A percentile compares a stretch with the other conserved stretches of the same genome.
Evolutionary conservation across 768 basidiomycete genomes (phyloP).

Genomic region (Candolleomyces eurysporus): DNA sequence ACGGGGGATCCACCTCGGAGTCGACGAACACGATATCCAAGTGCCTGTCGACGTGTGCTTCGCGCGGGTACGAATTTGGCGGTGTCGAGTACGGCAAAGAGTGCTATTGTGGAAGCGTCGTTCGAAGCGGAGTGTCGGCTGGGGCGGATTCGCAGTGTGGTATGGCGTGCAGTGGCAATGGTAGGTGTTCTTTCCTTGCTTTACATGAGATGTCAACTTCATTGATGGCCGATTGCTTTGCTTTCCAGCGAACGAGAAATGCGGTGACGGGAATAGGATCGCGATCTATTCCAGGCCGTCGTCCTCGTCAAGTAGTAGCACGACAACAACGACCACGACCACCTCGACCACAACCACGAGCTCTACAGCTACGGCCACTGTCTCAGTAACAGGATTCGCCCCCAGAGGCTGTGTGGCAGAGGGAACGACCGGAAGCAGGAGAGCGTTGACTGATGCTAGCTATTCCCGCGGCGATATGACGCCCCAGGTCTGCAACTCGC

Average conservation of each 20-base stretch:
- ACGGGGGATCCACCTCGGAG: not conserved
- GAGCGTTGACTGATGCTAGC: slow-evolving; percentile 23
- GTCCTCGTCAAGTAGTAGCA: not conserved
- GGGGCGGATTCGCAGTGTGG: slow-evolving; percentile 26
- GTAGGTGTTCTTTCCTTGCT: slow-evolving; percentile 15
- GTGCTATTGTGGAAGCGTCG: slow-evolving; percentile 28
- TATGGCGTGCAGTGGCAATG: slow-evolving; percentile 28
- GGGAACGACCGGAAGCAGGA: slow-evolving; percentile 21
- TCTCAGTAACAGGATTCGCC: not conserved
- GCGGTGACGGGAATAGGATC: slow-evolving; percentile 29
- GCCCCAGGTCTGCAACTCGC: slow-evolving; percentile 19
- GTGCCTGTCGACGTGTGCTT: slow-evolving; percentile 25
- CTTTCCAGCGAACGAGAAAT: slow-evolving; percentile 24
- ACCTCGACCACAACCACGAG: too few relatives aligned
- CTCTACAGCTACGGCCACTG: slow-evolving; percentile 1
- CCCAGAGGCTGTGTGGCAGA: slow-evolving; percentile 30
- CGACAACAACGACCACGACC: too few relatives aligned
- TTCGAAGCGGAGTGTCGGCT: slow-evolving; percentile 18
- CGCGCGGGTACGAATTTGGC: slow-evolving; percentile 23
- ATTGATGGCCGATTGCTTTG: not conserved
- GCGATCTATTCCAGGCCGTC: slow-evolving; percentile 17
- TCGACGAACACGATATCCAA: slow-evolving; percentile 6
- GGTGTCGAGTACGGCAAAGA: slow-evolving; percentile 31
- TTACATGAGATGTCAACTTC: slow-evolving; percentile 2
- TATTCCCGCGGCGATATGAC: slow-evolving; percentile 21